Evolutionary conservation across 164 flowering plant genomes (phyloP), one percentile per base, ranked within the genome.

Genomic region (Umbilicus rupestris): DNA sequence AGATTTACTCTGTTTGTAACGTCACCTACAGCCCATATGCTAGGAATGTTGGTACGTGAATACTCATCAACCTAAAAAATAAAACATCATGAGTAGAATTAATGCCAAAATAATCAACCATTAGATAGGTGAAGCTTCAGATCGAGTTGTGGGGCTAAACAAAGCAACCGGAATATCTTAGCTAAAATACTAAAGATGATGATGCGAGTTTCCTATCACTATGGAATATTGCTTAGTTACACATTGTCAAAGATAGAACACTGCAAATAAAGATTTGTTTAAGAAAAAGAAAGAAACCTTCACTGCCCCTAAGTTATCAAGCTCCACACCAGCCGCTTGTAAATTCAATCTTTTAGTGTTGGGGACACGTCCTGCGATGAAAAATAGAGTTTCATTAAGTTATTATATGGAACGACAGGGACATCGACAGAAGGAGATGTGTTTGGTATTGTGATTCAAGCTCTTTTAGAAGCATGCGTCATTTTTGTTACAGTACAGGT

Each of bases 11-110:
- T 77, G 72, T 90, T 86, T 59, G 96, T 90, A 72, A 88, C 99
- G 85, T 94, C 99, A 70, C 99, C 99, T 46, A 94, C 77, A 63
- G 99, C 99, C 97, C 96, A 94, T 73, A 94, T 89, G 76, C 92
- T 91, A 30, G 96, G 90, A 68, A 94, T 66, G 66, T 72, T 89
- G 66, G 99, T 88, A 42, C 78, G 79, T 22, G 99, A 91, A 74
- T 79, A 87, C 68, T 86, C 97, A 69, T 94, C 86, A 5, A 94
- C 99, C 99, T 94, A 80, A 7, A 73, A 70, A 3, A 71, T 28
- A 42, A 65, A 67, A 16, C 26, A 35, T 0, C 20, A 9, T 35
- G 65, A 62, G 19, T 15, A 50, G 14, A 50, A 55, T 16, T 2
- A 28, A 8, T 16, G 33, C 19, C 15, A 1, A 22, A 52, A 52